Evolutionary conservation across 75 land plant species (phyloP), one percentile per base, ranked within the genome.

Genomic region (Larix kaempferi): DNA sequence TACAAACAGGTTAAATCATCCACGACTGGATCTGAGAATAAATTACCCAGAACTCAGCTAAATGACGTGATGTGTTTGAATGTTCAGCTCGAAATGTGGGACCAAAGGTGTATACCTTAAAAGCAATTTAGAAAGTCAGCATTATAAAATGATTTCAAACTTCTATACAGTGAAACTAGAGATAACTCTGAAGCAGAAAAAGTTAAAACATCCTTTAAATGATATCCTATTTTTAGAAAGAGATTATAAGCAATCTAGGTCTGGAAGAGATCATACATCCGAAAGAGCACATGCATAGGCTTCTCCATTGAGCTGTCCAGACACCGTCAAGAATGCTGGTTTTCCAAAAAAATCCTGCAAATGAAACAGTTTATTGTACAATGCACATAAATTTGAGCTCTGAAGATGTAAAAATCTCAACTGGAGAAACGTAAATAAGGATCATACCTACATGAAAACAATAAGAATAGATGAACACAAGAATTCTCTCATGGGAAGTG

Each of bases 271-370:
- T 52, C 76, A 61, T 90, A 96, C 99, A 86, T 97, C 98, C 74
- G 89, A 85, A 5, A 97, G 88, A 74, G 99, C 95, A 81, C 88
- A 83, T 22, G 99, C 99, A 86, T 95, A 97, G 44, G 92, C 85
- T 81, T 97, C 99, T 74, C 89, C 99, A 85, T 97, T 97, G n/a
- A 97, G 95, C 76, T 97, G 99, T 76, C 99, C 99, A 15, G 99
- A 97, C 6, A 97, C 99, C 7, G 99, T 97, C 85, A 97, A 81
- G 79, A 92, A 97, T 60, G 99, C 98, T 65, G 95, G 98, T 78
- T 85, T 94, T 57, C 95, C 94, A 82, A 97, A 97, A 74, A 97
- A 97, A 64, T 97, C 99, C 98, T 97, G 88, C 57, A 80, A 78
- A 25, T 10, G n/a, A 69, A n/a, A 65, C 7, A 65, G 17, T 16